Conservation (phyloP, 352 stramenopile genomes). For the Pythium sp. region DNA sequence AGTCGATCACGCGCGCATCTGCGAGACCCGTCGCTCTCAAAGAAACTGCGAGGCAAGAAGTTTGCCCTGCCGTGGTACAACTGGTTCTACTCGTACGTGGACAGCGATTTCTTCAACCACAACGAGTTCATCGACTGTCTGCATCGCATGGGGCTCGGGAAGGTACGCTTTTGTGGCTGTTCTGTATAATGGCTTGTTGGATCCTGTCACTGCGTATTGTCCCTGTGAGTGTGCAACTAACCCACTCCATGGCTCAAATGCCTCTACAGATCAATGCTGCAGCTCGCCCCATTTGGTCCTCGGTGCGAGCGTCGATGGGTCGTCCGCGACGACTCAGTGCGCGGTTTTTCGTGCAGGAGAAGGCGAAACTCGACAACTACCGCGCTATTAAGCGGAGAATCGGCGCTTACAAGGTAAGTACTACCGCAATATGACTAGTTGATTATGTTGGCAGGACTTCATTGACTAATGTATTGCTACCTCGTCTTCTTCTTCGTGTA, state of each 20-base stretch:
- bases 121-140: slow-evolving; percentile 81
- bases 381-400: slow-evolving; percentile 38
- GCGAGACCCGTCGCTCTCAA: background rate
- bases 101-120: slow-evolving; percentile 69
- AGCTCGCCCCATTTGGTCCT: slow-evolving; percentile 70
- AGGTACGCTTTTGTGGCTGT: slow-evolving; percentile 26
- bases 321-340: slow-evolving; percentile 61
- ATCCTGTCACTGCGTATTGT: too few species aligned
- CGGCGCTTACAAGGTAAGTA: slow-evolving; percentile 4
- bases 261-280: slow-evolving; percentile 39
- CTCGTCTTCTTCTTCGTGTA: background rate
- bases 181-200: too few species aligned
- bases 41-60: slow-evolving; percentile 9
- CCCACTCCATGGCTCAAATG: background rate
- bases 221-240: background rate
- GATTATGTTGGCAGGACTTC: background rate
- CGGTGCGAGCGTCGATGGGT: slow-evolving; percentile 72
- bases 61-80: slow-evolving; percentile 64
- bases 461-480: background rate
- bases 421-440: too few species aligned
- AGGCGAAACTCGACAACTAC: slow-evolving; percentile 61
- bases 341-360: slow-evolving; percentile 66
- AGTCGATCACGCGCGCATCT: slow-evolving; percentile 1
- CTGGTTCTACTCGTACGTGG: slow-evolving; percentile 69
- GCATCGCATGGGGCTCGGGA: slow-evolving; percentile 54